Base-by-base conservation (phyloP, 441 rosid genomes). In the Syzygium syzygioides region DNA sequence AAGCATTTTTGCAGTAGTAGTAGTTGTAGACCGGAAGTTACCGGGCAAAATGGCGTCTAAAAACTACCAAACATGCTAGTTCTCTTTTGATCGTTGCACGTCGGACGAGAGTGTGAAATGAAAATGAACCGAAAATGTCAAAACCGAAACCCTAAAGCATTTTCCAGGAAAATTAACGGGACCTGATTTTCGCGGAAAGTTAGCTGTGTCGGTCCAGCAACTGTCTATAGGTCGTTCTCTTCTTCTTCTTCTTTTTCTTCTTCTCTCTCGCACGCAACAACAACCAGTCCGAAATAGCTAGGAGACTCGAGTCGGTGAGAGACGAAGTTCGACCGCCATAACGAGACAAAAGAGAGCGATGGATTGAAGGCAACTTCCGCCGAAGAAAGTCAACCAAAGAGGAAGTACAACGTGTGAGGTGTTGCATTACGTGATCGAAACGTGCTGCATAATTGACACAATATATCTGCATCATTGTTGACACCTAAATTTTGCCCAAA, bases 271-370 rank as follows among this genome's bases (percentile, higher is more conserved):
- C 64, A 59, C 14, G 0, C 30, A 59, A 59, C 1, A 14, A 59
- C 64, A 11, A 0, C 30, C 0, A n/a, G 0, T 59, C 62, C 64
- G 12, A 59, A 59, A 13, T 41, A 4, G 23, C 23, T 12, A 30
- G 23, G 20, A 66, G 76, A 30, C 41, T 30, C 10, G 71, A 62
- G 19, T 14, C 32, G n/a, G 76, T 6, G 76, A 30, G 12, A 30
- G 76, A 66, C 79, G 19, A 66, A 32, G 79, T 32, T 66, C 13
- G 45, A 32, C 4, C 17, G 2, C 32, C 66, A 13, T 2, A 18
- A 4, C 25, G 12, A 66, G 14, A 32, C 45, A 18, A 32, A 66
- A 32, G 79, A 32, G 7, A 32, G 79, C 45, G 25, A 26, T 14
- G 30, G 28, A 19, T 9, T 14, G 48, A 41, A 68, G 2, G 26